Base-by-base conservation (phyloP, 768 basidiomycete species). In the Phlebiopsis flavidoalba region DNA sequence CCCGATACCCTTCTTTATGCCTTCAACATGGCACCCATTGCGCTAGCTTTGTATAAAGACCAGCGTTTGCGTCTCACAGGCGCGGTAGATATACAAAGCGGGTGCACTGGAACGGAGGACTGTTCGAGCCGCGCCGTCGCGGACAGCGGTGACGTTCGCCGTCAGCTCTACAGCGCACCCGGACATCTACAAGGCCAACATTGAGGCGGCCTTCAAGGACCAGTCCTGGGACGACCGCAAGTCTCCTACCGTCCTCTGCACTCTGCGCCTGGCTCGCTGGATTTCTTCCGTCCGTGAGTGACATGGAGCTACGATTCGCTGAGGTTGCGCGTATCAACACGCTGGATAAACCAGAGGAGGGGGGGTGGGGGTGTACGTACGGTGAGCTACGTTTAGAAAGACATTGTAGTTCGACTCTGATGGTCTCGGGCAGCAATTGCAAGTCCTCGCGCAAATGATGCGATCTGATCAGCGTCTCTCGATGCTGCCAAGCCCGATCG, bases 71-170 rank as follows among this genome's bases (percentile, higher is more conserved):
- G 76, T 43, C 64, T 87, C 47, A 66, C 70, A 7, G 76, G 79
- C 33, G 84, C 76, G n/a, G 69, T 87, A 43, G 84, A 87, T 65
- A 77, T 88, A 21, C 84, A 87, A 63, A 81, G 80, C 4, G 79
- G 75, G 2, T 79, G 80, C 64, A 71, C 75, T 7, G 73, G 73
- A 8, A n/a, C n/a, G n/a, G 61, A 46, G 14, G 37, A 58, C 11
- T 54, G 68, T 6, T 12, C 40, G 40, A 69, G 73, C 52, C 77
- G 81, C 33, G 72, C 74, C 40, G 79, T 83, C 5, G 56, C 78
- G 7, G 70, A 68, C 1, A n/a, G 73, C 78, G 0, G 77, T 86
- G 63, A 67, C 74, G 62, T 74, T 61, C 36, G 69, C 66, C 31
- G 56, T 68, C 31, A 61, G 53, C 2, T 35, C 60, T 14, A 64